Percentiles rank a stretch among this genome's conserved stretches.
Evolutionary conservation across 768 basidiomycete species (phyloP).

Genomic region (Pulveroboletus sp.): DNA sequence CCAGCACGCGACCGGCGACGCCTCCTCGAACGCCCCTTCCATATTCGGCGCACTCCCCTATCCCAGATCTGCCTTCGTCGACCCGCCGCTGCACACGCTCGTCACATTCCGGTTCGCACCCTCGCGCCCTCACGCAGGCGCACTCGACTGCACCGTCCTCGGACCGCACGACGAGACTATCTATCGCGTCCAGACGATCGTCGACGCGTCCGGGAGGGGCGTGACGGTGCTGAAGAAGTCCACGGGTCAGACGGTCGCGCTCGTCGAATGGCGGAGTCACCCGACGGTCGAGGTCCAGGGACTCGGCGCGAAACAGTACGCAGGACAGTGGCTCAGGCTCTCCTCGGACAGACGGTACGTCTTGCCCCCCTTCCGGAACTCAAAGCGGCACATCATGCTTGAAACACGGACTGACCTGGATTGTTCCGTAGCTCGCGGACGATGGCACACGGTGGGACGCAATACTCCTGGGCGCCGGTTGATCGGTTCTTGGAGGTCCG

Average conservation of each 20-base stretch:
- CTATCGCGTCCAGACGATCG: conserved; percentile 42
- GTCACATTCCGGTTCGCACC: conserved; percentile 38
- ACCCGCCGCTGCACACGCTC: conserved; percentile 31
- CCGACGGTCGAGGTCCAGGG: conserved; percentile 52
- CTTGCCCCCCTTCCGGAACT: neutral
- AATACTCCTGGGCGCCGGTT: conserved; percentile 55
- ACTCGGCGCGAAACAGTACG: conserved; percentile 44
- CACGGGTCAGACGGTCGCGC: conserved; percentile 44
- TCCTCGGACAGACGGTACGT: conserved; percentile 45
- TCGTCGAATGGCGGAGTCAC: conserved; percentile 53
- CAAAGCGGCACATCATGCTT: no score
- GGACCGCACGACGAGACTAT: conserved; percentile 46
- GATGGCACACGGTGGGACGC: conserved; percentile 49
- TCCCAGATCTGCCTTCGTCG: conserved; percentile 26
- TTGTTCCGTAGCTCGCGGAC: conserved; percentile 36
- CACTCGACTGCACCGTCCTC: conserved; percentile 39
- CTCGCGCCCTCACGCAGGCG: neutral
- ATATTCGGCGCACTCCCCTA: conserved; percentile 64
- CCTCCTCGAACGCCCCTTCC: conserved; percentile 37
- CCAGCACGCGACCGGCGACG: conserved; percentile 18
- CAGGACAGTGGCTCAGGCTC: conserved; percentile 52
- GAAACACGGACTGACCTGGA: no score
- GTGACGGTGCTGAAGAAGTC: conserved; percentile 39
- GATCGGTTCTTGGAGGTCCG: conserved; percentile 44
- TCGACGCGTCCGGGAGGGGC: neutral